Percentiles rank a stretch among this genome's conserved stretches.
Evolutionary conservation across 768 basidiomycete genomes (phyloP).

Genomic region (Gloeophyllum trabeum): DNA sequence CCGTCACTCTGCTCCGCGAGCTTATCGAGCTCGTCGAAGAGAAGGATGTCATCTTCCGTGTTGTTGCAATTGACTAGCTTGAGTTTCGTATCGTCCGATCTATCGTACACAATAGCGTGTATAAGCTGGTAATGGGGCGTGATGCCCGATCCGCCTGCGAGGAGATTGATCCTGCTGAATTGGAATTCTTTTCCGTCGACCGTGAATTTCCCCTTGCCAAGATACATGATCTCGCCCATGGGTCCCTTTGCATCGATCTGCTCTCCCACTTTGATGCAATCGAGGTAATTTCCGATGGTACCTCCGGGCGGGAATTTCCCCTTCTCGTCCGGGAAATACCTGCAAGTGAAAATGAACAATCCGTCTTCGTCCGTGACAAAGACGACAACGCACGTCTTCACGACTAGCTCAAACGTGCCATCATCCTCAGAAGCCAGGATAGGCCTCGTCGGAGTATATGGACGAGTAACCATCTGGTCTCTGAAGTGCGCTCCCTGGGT

Average conservation of each 20-base stretch:
- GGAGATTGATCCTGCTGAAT: slow-evolving; percentile 13
- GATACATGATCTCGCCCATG: slow-evolving; percentile 10
- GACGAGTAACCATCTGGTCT: slow-evolving; percentile 11
- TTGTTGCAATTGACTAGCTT: slow-evolving; percentile 14
- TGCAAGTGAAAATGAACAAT: slow-evolving; percentile 10
- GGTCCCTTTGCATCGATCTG: slow-evolving; percentile 13
- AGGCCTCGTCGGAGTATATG: slow-evolving; percentile 11
- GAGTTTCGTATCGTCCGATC: slow-evolving; percentile 7
- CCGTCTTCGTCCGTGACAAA: slow-evolving; percentile 5
- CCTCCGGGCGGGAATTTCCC: slow-evolving; percentile 7
- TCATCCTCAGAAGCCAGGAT: slow-evolving; percentile 12
- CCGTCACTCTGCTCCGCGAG: slow-evolving; percentile 8
- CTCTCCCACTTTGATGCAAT: slow-evolving; percentile 12
- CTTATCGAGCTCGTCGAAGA: slow-evolving; percentile 10
- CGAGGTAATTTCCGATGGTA: slow-evolving; percentile 12
- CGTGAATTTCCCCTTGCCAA: slow-evolving; percentile 8
- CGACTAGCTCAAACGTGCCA: slow-evolving; percentile 12
- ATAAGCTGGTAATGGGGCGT: slow-evolving; percentile 16
- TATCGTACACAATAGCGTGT: slow-evolving; percentile 10
- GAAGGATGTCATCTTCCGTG: slow-evolving; percentile 11
- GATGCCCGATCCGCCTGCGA: slow-evolving; percentile 12
- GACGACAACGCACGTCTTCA: slow-evolving; percentile 15
- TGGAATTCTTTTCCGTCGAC: slow-evolving; percentile 10
- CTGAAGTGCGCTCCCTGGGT: slow-evolving; percentile 10
- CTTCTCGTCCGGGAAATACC: slow-evolving; percentile 8